Base-by-base conservation (phyloP, 352 stramenopile genomes). In the Phytophthora sansomeana region DNA sequence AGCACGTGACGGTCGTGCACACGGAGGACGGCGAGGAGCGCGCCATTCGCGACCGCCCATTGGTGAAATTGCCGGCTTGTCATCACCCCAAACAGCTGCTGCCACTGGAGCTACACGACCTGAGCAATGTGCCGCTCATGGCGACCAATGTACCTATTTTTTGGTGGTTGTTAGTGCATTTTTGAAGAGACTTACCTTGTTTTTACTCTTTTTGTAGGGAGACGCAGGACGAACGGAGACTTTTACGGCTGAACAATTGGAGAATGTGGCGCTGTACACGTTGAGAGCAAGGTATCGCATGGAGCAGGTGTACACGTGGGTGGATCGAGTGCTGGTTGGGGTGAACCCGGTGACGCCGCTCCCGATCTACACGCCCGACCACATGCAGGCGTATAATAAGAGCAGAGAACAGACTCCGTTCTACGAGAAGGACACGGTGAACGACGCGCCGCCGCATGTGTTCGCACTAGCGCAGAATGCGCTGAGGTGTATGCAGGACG, bases 221-320 rank as follows among this genome's bases (percentile, higher is more conserved):
- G 83, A 89, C 56, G 63, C 75, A 26, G 80, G 80, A 38, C 74
- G 81, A 2, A 89, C 83, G 5, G 85, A 93, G 29, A 71, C 72
- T 0, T 93, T 93, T 47, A 77, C 75, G 10, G 55, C 72, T 0
- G 70, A 85, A 24, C 84, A 92, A 52, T 74, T 95, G 41, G 85
- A 95, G 52, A 89, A 93, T 51, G 71, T 89, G 5, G 81, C 85
- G 35, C 41, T 95, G 9, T 91, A 95, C 70, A 93, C 80, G 8
- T 54, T 95, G 28, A 69, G 87, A 36, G 82, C 84, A 29, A 75
- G 87, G 10, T 95, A 90, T 58, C 83, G 87, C 43, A 90, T 91
- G 76, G 87, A 95, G 58, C 83, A 90, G 38, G 73, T 95, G 46
- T 95, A 93, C 71, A 95, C 87, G 33, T 92, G 84, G 84, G 78